Percentiles rank a stretch among this genome's conserved stretches.
phyloP scores from a whole-genome alignment of 2,329 filamentous ascomycete genomes.

The Calycina herbarum region DNA sequence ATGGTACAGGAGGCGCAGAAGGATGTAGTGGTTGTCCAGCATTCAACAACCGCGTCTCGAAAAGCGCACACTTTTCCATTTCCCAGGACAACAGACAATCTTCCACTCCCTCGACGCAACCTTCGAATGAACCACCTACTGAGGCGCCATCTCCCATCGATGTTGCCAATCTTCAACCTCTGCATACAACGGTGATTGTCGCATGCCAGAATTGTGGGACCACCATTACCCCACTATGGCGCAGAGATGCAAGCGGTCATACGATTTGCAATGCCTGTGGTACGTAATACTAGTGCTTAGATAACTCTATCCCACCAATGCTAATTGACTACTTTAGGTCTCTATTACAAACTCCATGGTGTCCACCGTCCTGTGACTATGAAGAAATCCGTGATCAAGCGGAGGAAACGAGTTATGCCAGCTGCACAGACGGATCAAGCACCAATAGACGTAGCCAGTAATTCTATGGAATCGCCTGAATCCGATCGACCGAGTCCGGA shows the following conservation, averaged over 20 bases:
- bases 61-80: constrained; percentile 71
- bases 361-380: constrained; percentile 93
- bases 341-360: constrained; percentile 94
- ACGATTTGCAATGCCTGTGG: constrained; percentile 99
- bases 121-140: constrained; percentile 28
- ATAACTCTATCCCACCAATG: constrained; percentile 2
- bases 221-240: constrained; percentile 94
- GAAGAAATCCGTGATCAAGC: constrained; percentile 98
- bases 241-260: constrained; percentile 89
- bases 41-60: constrained; percentile 94
- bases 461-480: constrained; percentile 36
- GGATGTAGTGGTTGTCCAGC: constrained; percentile 95
- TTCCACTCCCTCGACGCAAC: constrained; percentile 26
- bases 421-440: constrained; percentile 53
- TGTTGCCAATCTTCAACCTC: constrained; percentile 45
- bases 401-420: constrained; percentile 90
- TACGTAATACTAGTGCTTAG: constrained; percentile 50
- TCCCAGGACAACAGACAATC: constrained; percentile 33
- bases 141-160: constrained; percentile 47
- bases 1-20: constrained; percentile 92
- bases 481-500: constrained; percentile 36
- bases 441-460: constrained; percentile 47
- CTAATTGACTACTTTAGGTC: constrained; percentile 52
- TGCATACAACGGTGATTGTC: constrained; percentile 66
- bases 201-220: constrained; percentile 97